These are phyloP conservation scores for Hypoxylon sp. DNA, from an alignment of 2,329 filamentous ascomycete species.

Conservation along the genomic window DNA sequence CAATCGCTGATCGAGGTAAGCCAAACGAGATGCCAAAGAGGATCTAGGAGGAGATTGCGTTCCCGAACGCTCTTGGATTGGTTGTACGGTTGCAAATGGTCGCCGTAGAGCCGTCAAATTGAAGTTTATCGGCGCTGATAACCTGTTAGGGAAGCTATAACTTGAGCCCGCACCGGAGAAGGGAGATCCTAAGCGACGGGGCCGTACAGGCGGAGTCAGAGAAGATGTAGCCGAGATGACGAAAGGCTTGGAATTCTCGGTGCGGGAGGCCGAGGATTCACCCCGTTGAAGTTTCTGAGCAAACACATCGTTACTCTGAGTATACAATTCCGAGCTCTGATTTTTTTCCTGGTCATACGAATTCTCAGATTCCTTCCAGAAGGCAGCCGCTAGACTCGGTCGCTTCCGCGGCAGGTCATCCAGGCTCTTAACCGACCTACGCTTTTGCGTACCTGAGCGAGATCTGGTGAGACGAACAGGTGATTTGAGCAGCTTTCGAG, in stretches of 20 bases:
- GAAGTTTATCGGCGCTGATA: constrained; percentile 64
- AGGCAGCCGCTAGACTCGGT: constrained; percentile 68
- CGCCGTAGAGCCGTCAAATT: constrained; percentile 63
- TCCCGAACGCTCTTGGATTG: constrained; percentile 55
- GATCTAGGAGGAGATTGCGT: constrained; percentile 56
- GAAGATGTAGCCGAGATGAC: constrained; percentile 43
- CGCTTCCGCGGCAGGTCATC: constrained; percentile 66
- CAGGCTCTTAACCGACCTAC: constrained; percentile 64
- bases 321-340: constrained; percentile 2
- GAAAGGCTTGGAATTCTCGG: constrained; percentile 33
- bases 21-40: constrained; percentile 66
- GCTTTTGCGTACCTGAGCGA: constrained; percentile 69
- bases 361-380: constrained; percentile 59
- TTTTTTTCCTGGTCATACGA: constrained; percentile 19
- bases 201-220: constrained; percentile 56
- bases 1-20: constrained; percentile 72
- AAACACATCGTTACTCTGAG: constrained; percentile 26
- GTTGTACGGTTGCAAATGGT: constrained; percentile 71
- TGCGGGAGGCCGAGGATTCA: constrained; percentile 8
- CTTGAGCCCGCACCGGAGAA: constrained; percentile 67
- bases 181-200: constrained; percentile 71
- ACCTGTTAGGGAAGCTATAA: constrained; percentile 73
- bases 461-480: constrained; percentile 67
- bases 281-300: constrained; percentile 12
- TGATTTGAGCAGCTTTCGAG: constrained; percentile 67